phyloP scores from a whole-genome alignment of 1,284 basidiomycete genomes.

The Takashimella koratensis region DNA sequence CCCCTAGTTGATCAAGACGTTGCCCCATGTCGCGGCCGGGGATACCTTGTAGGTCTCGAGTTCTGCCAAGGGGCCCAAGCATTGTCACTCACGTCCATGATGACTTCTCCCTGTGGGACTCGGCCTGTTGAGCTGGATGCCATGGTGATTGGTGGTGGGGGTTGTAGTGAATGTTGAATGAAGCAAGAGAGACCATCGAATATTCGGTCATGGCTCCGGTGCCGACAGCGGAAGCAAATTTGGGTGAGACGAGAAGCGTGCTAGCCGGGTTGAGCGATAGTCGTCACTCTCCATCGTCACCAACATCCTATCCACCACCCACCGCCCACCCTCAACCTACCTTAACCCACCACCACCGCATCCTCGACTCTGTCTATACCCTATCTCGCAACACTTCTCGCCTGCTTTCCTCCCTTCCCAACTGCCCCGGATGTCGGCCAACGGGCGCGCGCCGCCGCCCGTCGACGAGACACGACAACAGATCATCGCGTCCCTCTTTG shows the following conservation, averaged over 20 bases:
- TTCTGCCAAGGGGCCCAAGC: no score
- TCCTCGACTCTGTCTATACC: not conserved
- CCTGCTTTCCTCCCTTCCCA: no score
- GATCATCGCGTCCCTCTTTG: constrained; percentile 80
- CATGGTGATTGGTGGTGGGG: not conserved
- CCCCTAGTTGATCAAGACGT: no score
- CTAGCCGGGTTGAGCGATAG: not conserved
- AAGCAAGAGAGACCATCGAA: not conserved
- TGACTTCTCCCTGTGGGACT: constrained; percentile 42
- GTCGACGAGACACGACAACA: constrained; percentile 50
- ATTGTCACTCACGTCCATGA: constrained; percentile 45
- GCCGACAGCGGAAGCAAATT: not conserved
- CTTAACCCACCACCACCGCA: no score
- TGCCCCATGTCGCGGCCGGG: no score
- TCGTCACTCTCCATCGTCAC: no score
- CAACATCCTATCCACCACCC: no score
- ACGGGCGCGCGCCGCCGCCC: constrained; percentile 9
- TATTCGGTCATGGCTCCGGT: not conserved
- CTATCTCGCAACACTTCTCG: no score
- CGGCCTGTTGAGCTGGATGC: constrained; percentile 12
- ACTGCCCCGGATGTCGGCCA: no score
- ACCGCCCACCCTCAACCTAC: no score
- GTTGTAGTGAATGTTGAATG: not conserved
- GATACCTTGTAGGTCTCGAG: no score
- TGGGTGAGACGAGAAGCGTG: not conserved